phyloP scores from a whole-genome alignment of 1,139 yeast genomes.

The Kazachstania sp. region DNA sequence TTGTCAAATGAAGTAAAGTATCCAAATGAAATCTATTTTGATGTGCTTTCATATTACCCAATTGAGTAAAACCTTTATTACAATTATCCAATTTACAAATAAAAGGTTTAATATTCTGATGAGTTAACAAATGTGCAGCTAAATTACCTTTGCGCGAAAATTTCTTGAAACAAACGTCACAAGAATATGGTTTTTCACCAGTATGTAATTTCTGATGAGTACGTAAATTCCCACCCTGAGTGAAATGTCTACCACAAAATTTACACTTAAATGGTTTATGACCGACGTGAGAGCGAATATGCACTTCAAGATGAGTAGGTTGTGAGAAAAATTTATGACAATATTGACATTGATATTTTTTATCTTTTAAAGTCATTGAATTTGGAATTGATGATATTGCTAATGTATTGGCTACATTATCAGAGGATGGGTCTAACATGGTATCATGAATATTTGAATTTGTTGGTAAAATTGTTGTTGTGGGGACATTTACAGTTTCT shows the following conservation, averaged over 20 bases:
- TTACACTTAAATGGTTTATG: constrained; percentile 72
- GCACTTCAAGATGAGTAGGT: constrained; percentile 71
- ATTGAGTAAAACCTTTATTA: constrained; percentile 78
- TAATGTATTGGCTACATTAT: neutral
- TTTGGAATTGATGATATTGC: neutral
- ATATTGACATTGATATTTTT: constrained; percentile 63
- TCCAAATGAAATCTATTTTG: constrained; percentile 81
- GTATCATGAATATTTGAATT: neutral
- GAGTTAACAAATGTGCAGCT: constrained; percentile 80
- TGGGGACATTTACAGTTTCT: neutral
- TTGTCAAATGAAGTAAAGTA: constrained; percentile 57
- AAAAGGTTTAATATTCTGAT: constrained; percentile 69
- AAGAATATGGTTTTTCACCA: constrained; percentile 80
- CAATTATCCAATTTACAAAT: constrained; percentile 76
- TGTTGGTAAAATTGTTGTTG: neutral
- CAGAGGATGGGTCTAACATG: neutral
- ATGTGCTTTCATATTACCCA: constrained; percentile 89
- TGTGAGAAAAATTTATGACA: constrained; percentile 66
- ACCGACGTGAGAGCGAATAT: constrained; percentile 70
- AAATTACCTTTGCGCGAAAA: constrained; percentile 87
- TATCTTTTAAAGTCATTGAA: constrained; percentile 17
- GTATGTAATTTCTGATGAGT: constrained; percentile 86
- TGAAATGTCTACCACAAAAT: constrained; percentile 71
- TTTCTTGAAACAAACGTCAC: constrained; percentile 64
- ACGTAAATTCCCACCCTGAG: constrained; percentile 87